Percentiles rank a stretch among this genome's conserved stretches.
These are phyloP conservation scores for Colletotrichum sublineola DNA, from an alignment of 2,329 filamentous ascomycete species.

Conservation along the genomic window DNA sequence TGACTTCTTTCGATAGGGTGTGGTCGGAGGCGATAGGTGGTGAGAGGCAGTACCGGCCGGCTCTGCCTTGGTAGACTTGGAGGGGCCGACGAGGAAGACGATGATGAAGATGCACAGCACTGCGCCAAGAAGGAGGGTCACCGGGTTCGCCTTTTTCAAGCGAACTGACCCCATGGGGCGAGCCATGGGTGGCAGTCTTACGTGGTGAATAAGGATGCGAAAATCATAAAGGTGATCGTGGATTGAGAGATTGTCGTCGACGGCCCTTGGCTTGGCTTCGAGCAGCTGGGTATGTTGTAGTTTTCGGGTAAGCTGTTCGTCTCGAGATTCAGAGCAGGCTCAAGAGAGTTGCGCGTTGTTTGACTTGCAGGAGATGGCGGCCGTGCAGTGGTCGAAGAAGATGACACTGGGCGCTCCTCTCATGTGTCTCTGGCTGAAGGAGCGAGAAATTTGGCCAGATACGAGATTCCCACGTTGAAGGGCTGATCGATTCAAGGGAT, in stretches of 20 bases:
- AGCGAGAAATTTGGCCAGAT: slow-evolving; percentile 40
- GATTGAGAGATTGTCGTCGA: slow-evolving; percentile 20
- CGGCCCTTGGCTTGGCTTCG: slow-evolving; percentile 24
- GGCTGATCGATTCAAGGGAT: slow-evolving; percentile 39
- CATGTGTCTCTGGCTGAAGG: slow-evolving; percentile 34
- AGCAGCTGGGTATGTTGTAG: not conserved
- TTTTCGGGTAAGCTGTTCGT: slow-evolving; percentile 14
- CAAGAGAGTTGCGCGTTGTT: not conserved
- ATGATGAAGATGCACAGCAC: slow-evolving; percentile 80
- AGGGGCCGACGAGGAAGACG: slow-evolving; percentile 70
- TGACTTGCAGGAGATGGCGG: not conserved
- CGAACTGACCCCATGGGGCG: slow-evolving; percentile 74
- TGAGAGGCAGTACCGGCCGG: slow-evolving; percentile 61
- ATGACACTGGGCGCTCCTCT: slow-evolving; percentile 25
- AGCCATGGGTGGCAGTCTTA: slow-evolving; percentile 58
- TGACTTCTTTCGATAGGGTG: slow-evolving; percentile 61
- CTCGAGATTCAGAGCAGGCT: slow-evolving; percentile 9
- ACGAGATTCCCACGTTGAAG: slow-evolving; percentile 35
- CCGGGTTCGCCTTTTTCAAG: slow-evolving; percentile 83
- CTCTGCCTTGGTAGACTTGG: slow-evolving; percentile 61
- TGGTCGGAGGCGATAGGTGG: slow-evolving; percentile 59
- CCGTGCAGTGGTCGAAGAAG: slow-evolving; percentile 18
- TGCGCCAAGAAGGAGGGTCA: slow-evolving; percentile 79
- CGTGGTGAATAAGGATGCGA: slow-evolving; percentile 43
- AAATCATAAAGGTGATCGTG: slow-evolving; percentile 39